A percentile compares a stretch with the other conserved stretches of the same genome.
Conservation (phyloP, 2,329 filamentous ascomycete species). For the Microcyclosporella mali region DNA sequence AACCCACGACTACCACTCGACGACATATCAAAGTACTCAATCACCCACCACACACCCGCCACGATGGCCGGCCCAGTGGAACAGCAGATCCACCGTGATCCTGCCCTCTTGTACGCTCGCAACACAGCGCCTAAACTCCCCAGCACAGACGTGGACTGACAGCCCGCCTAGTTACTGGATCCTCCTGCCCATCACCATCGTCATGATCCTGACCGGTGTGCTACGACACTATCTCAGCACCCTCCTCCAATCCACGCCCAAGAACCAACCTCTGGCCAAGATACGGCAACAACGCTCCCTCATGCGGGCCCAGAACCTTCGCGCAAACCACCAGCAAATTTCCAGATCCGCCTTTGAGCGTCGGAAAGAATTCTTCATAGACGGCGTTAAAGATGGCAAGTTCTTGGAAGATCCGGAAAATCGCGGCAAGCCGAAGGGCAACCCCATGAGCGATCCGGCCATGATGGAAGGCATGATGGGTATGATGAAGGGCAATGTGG, state of each 20-base stretch:
- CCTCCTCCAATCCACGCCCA: slow-evolving; percentile 79
- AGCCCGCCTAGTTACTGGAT: slow-evolving; percentile 80
- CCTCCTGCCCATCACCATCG: slow-evolving; percentile 89
- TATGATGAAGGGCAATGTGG: slow-evolving; percentile 99
- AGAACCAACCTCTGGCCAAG: slow-evolving; percentile 67
- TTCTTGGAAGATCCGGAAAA: slow-evolving; percentile 86
- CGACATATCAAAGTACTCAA: background rate
- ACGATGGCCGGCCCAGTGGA: slow-evolving; percentile 76
- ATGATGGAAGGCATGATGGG: slow-evolving; percentile 99
- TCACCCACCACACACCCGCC: background rate
- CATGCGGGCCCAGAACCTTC: slow-evolving; percentile 75
- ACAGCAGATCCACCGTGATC: slow-evolving; percentile 97
- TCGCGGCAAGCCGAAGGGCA: slow-evolving; percentile 79
- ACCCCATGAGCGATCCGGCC: slow-evolving; percentile 90
- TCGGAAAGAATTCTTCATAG: slow-evolving; percentile 73
- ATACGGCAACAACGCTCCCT: slow-evolving; percentile 82
- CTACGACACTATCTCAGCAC: slow-evolving; percentile 93
- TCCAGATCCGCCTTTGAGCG: slow-evolving; percentile 69
- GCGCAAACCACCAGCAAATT: slow-evolving; percentile 73
- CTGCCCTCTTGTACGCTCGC: slow-evolving; percentile 79
- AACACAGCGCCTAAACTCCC: background rate
- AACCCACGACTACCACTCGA: background rate
- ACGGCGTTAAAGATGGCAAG: slow-evolving; percentile 74
- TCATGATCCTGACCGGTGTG: slow-evolving; percentile 95
- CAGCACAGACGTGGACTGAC: background rate